Base-by-base conservation (phyloP, 495 filamentous ascomycete species). In the Hyaloscypha hepaticicola region DNA sequence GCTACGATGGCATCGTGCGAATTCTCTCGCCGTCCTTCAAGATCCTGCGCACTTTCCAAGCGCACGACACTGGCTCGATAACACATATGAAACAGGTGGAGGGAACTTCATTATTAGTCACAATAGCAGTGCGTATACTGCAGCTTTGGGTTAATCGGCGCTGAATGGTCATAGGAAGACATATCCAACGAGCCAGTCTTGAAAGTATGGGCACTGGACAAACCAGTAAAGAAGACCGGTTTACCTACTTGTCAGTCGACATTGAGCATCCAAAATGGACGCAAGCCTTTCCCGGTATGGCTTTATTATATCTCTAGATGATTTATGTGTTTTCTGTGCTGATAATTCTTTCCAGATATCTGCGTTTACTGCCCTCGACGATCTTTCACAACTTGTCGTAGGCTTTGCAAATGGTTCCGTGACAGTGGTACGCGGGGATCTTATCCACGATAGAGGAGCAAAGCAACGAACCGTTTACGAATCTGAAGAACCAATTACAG, bases 351-450 rank as follows among this genome's bases (percentile, higher is more conserved):
- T 26, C 34, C 22, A 96, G 91, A 91, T 97, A 28, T 95, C 93
- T 25, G 92, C 93, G 14, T 96, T 98, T 75, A 84, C 92, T 21
- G 87, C 89, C 6, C 83, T 96, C 31, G 88, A 90, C 48, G 91
- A 96, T 73, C 80, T 98, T 16, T 90, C 91, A 9, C 94, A 97
- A 78, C 83, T 97, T 7, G 95, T 93, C 25, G 87, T 98, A 12
- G 95, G 96, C 21, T 99, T 99, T 75, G 95, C 89, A 26, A 97
- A 98, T 75, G 95, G 95, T 22, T 88, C 92, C 11, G 95, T 99
- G 29, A 96, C 92, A 9, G 87, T 97, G 38, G 90, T 99, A 63
- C 85, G 95, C 45, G 95, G 95, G 59, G 95, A 99, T 76, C 77
- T 99, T 53, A 93, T 99, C 64, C 91, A 98, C 74, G 96, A 98